Evolutionary conservation across 2,329 filamentous ascomycete species (phyloP), one percentile per base, ranked within the genome.

Genomic region (Xylariaceae sp.): DNA sequence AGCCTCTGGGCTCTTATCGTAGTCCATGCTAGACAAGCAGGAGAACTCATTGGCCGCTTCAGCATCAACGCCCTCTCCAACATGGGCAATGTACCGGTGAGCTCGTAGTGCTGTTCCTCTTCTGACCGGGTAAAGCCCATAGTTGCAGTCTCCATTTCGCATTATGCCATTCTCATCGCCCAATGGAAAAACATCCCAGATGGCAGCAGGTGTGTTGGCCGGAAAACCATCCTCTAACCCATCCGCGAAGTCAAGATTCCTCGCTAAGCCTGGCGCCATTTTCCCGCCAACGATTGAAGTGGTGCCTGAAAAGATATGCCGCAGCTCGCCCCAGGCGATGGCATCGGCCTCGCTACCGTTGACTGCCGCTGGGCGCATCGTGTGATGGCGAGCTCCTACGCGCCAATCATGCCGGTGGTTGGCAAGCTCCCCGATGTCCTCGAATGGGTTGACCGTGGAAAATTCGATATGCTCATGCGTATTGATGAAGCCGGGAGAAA

Each of bases 371-470:
- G 37, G 37, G 4, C 56, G 56, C 47, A 49, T 40, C 17, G 53
- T 56, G 44, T 50, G 40, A 19, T 51, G 49, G 2, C 58, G 52
- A 2, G 51, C 33, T n/a, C 60, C 59, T 2, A 55, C 11, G 7
- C 60, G 56, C 60, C 60, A 63, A 51, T 63, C 58, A 22, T 63
- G 59, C n/a, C 60, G 58, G 35, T 62, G 56, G 33, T 47, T 22
- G 17, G 40, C 45, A 35, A 52, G 49, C 37, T 57, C 55, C 11
- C 56, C 56, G 23, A 54, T 46, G 38, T 58, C 57, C 2, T 46
- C 36, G 20, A 62, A 51, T 5, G 60, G 60, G 11, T 22, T 42
- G 40, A 58, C 49, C 17, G 58, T 59, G 3, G 57, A 52, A 44
- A 47, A 63, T 12, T 49, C 54, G 44, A 63, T 56, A 46, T 63